A percentile compares a stretch with the other conserved stretches of the same genome.
Evolutionary conservation across 352 stramenopile genomes (phyloP).

Genomic region (Globisporangium polare): DNA sequence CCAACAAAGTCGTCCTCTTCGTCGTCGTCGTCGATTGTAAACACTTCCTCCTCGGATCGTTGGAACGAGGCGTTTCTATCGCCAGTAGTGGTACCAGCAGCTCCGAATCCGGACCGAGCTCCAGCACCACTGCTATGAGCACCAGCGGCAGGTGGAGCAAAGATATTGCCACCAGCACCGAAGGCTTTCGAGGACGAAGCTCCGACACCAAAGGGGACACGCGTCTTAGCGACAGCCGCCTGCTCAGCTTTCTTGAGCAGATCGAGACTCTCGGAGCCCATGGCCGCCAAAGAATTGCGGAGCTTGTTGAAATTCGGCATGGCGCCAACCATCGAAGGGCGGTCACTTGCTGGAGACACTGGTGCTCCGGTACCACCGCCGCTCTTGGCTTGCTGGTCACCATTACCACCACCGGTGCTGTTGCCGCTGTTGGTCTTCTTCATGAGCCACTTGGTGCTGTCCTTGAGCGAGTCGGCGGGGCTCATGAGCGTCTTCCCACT

Average conservation of each 20-base stretch:
- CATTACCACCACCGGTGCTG: conserved; percentile 17
- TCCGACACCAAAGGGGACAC: conserved; percentile 30
- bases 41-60: conserved; percentile 69
- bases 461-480: conserved; percentile 46
- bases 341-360: not conserved
- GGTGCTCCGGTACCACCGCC: not conserved
- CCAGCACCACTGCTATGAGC: not conserved
- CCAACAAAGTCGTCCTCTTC: conserved; percentile 57
- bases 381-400: conserved; percentile 21
- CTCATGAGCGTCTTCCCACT: conserved; percentile 67
- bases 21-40: conserved; percentile 81
- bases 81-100: not conserved
- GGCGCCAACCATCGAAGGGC: conserved; percentile 12
- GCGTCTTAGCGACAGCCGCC: conserved; percentile 41
- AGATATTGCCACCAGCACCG: not conserved
- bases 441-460: conserved; percentile 73
- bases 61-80: conserved; percentile 40
- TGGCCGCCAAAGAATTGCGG: conserved; percentile 50
- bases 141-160: not conserved
- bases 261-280: conserved; percentile 66
- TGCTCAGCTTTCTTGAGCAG: conserved; percentile 78
- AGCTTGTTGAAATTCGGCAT: conserved; percentile 54
- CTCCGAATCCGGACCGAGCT: not conserved
- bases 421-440: conserved; percentile 46
- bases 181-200: conserved; percentile 9